Evolutionary conservation across 176 grass and related monocot species (phyloP).

Genomic region (bread wheat (Triticum aestivum)): DNA sequence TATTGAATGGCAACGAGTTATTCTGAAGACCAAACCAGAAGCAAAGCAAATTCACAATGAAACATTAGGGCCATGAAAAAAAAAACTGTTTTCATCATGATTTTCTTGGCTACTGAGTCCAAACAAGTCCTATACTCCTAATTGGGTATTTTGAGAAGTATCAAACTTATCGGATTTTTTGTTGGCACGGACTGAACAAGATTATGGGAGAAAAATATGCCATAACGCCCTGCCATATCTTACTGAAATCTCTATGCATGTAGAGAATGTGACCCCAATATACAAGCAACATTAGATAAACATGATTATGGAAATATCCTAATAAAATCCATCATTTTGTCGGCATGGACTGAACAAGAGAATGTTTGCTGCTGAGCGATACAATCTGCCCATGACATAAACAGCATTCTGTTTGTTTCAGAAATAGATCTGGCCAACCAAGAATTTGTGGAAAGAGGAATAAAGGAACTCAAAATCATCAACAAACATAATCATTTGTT

Average conservation of each 20-base stretch:
- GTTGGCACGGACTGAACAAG: background rate
- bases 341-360: background rate
- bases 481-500: background rate
- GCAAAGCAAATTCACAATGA: background rate
- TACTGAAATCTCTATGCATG: background rate
- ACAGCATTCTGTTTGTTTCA: too few species aligned
- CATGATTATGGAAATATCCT: background rate
- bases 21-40: constrained; percentile 51
- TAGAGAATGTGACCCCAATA: background rate
- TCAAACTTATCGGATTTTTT: background rate
- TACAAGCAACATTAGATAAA: background rate
- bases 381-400: background rate
- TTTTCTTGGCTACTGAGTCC: background rate
- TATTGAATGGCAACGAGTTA: constrained; percentile 87
- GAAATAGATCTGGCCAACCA: background rate
- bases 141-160: background rate
- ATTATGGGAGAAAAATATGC: background rate
- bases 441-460: background rate
- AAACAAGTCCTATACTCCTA: background rate
- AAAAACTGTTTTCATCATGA: background rate
- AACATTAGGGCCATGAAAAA: background rate
- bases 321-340: background rate
- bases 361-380: background rate
- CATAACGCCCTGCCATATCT: background rate
- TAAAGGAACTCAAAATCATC: background rate